These are phyloP conservation scores for Apiospora phragmitis DNA, from an alignment of 2,329 filamentous ascomycete species.

Conservation along the genomic window DNA sequence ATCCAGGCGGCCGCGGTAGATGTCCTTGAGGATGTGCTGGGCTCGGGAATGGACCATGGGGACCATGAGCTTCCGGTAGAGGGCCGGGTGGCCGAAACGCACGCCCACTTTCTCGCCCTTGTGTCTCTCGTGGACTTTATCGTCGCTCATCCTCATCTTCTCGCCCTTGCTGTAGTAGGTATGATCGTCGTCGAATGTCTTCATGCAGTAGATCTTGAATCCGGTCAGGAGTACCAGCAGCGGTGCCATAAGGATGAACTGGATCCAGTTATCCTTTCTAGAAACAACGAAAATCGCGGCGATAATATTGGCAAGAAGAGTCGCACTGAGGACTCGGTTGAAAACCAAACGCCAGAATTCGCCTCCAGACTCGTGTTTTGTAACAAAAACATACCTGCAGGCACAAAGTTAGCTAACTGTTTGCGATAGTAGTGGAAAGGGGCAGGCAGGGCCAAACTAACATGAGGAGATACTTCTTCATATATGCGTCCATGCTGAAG, in stretches of 20 bases:
- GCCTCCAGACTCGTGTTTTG: slow-evolving; percentile 94
- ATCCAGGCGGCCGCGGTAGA: slow-evolving; percentile 78
- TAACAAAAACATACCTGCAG: slow-evolving; percentile 89
- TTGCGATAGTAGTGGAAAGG: slow-evolving; percentile 76
- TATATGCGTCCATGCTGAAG: slow-evolving; percentile 80
- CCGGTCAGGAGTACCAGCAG: slow-evolving; percentile 74
- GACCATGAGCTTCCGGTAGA: slow-evolving; percentile 88
- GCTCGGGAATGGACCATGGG: slow-evolving; percentile 93
- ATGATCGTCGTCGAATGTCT: slow-evolving; percentile 76
- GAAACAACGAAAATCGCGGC: slow-evolving; percentile 76
- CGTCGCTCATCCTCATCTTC: slow-evolving; percentile 42
- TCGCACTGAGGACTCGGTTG: slow-evolving; percentile 85
- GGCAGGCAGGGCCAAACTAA: slow-evolving; percentile 74
- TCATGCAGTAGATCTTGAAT: slow-evolving; percentile 86
- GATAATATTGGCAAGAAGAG: slow-evolving; percentile 75
- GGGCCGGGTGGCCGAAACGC: slow-evolving; percentile 83
- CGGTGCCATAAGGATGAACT: slow-evolving; percentile 75
- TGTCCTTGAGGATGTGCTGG: slow-evolving; percentile 76
- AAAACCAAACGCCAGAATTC: slow-evolving; percentile 91
- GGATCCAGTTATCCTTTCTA: slow-evolving; percentile 60
- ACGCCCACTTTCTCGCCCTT: slow-evolving; percentile 68
- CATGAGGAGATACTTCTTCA: slow-evolving; percentile 94
- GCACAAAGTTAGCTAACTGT: slow-evolving; percentile 71
- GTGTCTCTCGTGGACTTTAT: slow-evolving; percentile 47
- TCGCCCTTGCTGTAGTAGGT: slow-evolving; percentile 66